Percentiles rank a stretch among this genome's conserved stretches.
phyloP scores from a whole-genome alignment of 1,139 yeast species.

The Taphrina populina region DNA sequence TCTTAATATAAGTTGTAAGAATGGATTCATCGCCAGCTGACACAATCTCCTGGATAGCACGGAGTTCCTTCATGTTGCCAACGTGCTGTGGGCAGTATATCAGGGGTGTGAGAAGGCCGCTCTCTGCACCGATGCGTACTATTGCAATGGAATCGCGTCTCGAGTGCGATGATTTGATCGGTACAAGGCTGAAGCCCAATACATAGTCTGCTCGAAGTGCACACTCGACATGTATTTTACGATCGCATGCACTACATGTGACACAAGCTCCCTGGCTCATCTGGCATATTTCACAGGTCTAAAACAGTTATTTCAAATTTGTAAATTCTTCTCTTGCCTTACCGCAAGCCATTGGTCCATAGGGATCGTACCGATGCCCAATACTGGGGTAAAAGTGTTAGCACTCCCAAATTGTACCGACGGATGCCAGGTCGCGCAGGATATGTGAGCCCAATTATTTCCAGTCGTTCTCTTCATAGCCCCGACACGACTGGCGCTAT shows the following conservation, averaged over 20 bases:
- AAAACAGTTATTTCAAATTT: too few relatives aligned
- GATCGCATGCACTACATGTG: slow-evolving; percentile 50
- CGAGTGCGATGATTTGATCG: slow-evolving; percentile 37
- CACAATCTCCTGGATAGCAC: slow-evolving; percentile 25
- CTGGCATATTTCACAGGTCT: slow-evolving; percentile 50
- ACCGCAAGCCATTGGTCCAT: slow-evolving; percentile 40
- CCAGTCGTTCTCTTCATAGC: slow-evolving; percentile 68
- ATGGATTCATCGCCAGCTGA: slow-evolving; percentile 9
- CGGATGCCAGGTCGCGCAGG: slow-evolving; percentile 64
- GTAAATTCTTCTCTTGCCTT: not conserved
- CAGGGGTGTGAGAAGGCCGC: slow-evolving; percentile 43
- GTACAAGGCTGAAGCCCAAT: slow-evolving; percentile 37
- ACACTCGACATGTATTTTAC: slow-evolving; percentile 34
- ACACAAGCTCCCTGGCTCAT: slow-evolving; percentile 49
- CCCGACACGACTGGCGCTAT: slow-evolving; percentile 53
- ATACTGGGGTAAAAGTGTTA: slow-evolving; percentile 51
- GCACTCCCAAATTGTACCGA: slow-evolving; percentile 50
- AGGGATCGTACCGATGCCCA: slow-evolving; percentile 42
- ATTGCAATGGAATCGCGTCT: slow-evolving; percentile 40
- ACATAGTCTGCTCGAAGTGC: slow-evolving; percentile 23
- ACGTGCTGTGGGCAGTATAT: slow-evolving; percentile 44
- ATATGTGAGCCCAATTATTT: slow-evolving; percentile 77
- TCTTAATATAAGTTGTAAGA: slow-evolving; percentile 17
- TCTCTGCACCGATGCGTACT: slow-evolving; percentile 48
- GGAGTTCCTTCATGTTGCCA: too few relatives aligned